A percentile compares a stretch with the other conserved stretches of the same genome.
Evolutionary conservation across 768 basidiomycete species (phyloP).

Genomic region (Cystofilobasidium capitatum): DNA sequence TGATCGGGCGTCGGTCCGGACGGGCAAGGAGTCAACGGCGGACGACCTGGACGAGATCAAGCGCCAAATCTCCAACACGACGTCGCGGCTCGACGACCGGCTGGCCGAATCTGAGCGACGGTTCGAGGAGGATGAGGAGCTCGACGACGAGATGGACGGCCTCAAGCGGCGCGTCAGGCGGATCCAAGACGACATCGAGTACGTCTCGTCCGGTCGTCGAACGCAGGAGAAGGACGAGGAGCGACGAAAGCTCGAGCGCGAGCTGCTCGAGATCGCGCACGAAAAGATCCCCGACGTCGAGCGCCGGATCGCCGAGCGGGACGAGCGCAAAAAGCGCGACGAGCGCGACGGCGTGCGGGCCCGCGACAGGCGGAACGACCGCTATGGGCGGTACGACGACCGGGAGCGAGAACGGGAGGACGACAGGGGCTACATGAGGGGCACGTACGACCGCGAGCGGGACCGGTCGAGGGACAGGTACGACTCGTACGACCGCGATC

Average conservation of each 20-base stretch:
- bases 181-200: constrained; percentile 84
- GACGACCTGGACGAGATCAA: constrained; percentile 77
- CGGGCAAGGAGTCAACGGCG: constrained; percentile 55
- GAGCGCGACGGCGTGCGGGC: constrained; percentile 67
- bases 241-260: constrained; percentile 72
- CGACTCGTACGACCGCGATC: constrained; percentile 35
- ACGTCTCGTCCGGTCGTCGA: constrained; percentile 65
- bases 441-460: constrained; percentile 43
- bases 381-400: constrained; percentile 46
- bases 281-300: constrained; percentile 87
- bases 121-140: constrained; percentile 72
- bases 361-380: constrained; percentile 72
- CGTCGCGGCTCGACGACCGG: constrained; percentile 65
- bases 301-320: constrained; percentile 64
- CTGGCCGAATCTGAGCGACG: constrained; percentile 54
- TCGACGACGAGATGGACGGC: constrained; percentile 84
- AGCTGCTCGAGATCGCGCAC: constrained; percentile 74
- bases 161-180: constrained; percentile 73
- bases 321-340: constrained; percentile 65
- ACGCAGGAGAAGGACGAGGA: constrained; percentile 72
- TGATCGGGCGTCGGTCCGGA: constrained; percentile 67
- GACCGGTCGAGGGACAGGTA: constrained; percentile 44
- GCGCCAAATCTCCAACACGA: constrained; percentile 65
- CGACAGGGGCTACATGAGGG: constrained; percentile 11
- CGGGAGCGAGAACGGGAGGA: constrained; percentile 41